Conservation (phyloP, 345 rosid species). For the Eucalyptus erythrocorys region DNA sequence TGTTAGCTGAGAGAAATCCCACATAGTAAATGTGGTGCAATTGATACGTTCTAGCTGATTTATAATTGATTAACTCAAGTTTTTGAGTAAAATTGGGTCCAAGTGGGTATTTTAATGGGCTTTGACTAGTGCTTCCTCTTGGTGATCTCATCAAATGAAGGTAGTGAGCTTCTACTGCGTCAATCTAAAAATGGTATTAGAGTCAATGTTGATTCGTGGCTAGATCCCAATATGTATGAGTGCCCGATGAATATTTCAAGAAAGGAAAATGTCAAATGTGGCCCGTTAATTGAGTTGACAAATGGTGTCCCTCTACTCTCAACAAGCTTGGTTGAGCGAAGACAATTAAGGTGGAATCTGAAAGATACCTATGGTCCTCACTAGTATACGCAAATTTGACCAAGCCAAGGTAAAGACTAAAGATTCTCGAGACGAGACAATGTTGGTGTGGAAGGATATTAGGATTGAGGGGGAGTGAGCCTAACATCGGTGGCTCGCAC, state of each 20-base stretch:
- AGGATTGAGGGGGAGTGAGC: background rate
- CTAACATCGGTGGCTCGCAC: background rate
- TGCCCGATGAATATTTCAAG: background rate
- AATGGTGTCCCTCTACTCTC: background rate
- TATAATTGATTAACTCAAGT: background rate
- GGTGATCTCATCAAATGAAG: background rate
- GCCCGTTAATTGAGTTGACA: background rate
- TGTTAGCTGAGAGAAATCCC: background rate
- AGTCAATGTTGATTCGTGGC: background rate
- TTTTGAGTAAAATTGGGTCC: background rate
- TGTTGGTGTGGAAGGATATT: background rate
- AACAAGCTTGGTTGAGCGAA: background rate
- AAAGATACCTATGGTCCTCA: background rate
- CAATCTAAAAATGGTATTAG: background rate
- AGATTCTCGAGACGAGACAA: background rate
- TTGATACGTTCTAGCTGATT: background rate
- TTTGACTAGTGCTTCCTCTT: background rate
- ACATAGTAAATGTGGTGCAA: background rate
- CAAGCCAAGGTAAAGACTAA: background rate
- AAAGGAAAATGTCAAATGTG: background rate
- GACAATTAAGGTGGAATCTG: background rate
- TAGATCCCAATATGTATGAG: background rate
- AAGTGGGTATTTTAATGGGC: background rate
- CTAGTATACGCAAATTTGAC: background rate
- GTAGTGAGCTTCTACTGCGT: background rate